phyloP scores from a whole-genome alignment of 805 yeast species.

The Lachancea fermentati region DNA sequence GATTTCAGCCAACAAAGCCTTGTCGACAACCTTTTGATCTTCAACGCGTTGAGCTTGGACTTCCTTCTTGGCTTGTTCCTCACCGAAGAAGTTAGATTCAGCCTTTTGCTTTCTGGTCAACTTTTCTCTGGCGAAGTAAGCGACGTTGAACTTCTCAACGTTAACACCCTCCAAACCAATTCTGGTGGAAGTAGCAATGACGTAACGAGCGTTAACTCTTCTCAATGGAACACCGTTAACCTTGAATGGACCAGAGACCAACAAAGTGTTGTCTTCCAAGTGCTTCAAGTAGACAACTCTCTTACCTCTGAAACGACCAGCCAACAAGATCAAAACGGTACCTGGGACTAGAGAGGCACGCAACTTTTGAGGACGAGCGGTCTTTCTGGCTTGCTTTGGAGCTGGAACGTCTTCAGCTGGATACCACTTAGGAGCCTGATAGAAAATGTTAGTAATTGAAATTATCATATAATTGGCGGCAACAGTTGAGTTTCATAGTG shows the following conservation, averaged over 20 bases:
- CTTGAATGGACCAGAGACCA: slow-evolving; percentile 99
- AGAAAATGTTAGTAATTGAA: slow-evolving; percentile 23
- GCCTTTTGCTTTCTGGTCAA: slow-evolving; percentile 74
- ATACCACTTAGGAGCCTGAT: slow-evolving; percentile 84
- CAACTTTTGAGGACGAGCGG: slow-evolving; percentile 88
- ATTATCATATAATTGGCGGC: too few relatives aligned
- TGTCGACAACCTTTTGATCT: slow-evolving; percentile 95
- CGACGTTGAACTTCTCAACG: slow-evolving; percentile 85
- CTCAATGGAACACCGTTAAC: slow-evolving; percentile 99
- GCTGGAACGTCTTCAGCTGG: slow-evolving; percentile 87
- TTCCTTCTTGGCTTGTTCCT: slow-evolving; percentile 70
- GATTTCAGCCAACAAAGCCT: slow-evolving; percentile 86
- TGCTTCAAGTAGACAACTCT: slow-evolving; percentile 97
- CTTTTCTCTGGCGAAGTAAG: slow-evolving; percentile 96
- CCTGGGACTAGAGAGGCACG: slow-evolving; percentile 97
- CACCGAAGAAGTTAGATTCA: slow-evolving; percentile 88
- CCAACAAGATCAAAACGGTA: slow-evolving; percentile 92
- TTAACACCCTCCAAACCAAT: slow-evolving; percentile 75
- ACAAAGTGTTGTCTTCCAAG: slow-evolving; percentile 95
- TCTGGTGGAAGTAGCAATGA: slow-evolving; percentile 95
- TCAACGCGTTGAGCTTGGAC: slow-evolving; percentile 90
- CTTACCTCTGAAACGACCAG: slow-evolving; percentile 99
- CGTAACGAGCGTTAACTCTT: slow-evolving; percentile 98
- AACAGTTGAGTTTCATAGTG: too few relatives aligned
- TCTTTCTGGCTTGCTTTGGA: slow-evolving; percentile 85